phyloP scores from a whole-genome alignment of 257 asterid species.

The Solanum sitiens region DNA sequence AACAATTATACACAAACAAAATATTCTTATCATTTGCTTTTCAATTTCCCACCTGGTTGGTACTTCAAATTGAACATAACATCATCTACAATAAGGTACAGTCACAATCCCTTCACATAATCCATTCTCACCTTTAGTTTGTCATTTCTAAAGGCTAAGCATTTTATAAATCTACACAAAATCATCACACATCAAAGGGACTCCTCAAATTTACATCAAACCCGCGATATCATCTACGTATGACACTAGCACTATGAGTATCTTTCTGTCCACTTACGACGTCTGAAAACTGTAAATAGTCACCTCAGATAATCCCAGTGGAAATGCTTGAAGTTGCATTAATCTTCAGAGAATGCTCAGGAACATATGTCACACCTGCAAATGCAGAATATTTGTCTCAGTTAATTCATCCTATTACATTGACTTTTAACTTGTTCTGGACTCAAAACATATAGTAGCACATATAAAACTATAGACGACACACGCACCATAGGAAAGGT shows the following conservation, averaged over 20 bases:
- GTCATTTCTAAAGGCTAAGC: not conserved
- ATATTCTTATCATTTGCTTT: not conserved
- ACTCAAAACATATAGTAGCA: not conserved
- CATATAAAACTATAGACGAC: not conserved
- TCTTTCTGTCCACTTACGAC: not conserved
- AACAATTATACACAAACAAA: not conserved
- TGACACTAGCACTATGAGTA: not conserved
- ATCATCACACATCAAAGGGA: not conserved
- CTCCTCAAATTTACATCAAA: not conserved
- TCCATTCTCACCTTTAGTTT: not conserved
- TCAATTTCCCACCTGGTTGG: not conserved
- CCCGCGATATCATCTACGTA: not conserved
- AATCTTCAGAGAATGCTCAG: constrained; percentile 89
- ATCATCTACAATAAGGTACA: not conserved
- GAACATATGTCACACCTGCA: constrained; percentile 68
- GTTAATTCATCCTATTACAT: not conserved
- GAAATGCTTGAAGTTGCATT: constrained; percentile 86
- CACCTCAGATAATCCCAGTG: constrained; percentile 44
- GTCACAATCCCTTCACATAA: not conserved
- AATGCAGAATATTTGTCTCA: not conserved
- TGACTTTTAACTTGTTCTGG: not conserved
- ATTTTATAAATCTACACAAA: not conserved
- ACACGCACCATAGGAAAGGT: not conserved
- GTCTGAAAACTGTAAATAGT: not conserved
- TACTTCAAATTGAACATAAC: not conserved